These are phyloP conservation scores for Suillus paluster DNA, from an alignment of 768 basidiomycete species.

Conservation along the genomic window DNA sequence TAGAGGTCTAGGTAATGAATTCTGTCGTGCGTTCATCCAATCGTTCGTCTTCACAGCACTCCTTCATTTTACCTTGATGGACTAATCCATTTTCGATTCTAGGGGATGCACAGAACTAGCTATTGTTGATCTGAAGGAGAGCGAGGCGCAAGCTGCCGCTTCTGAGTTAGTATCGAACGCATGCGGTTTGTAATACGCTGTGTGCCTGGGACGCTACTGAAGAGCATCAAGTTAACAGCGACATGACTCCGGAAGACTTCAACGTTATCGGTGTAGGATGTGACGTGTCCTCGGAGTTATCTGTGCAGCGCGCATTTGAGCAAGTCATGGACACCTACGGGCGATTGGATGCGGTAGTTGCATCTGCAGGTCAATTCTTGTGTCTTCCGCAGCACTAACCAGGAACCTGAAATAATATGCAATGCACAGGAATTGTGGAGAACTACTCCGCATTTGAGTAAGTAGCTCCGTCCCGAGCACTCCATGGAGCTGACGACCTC, in stretches of 20 bases:
- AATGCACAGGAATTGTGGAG: slow-evolving; percentile 72
- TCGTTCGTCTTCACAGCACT: slow-evolving; percentile 50
- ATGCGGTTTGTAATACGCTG: slow-evolving; percentile 46
- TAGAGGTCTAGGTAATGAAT: slow-evolving; percentile 87
- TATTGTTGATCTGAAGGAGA: slow-evolving; percentile 79
- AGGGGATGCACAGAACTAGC: slow-evolving; percentile 84
- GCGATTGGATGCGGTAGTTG: slow-evolving; percentile 81
- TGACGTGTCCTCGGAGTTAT: slow-evolving; percentile 84
- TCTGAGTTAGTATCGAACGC: slow-evolving; percentile 62
- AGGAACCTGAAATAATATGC: slow-evolving; percentile 7
- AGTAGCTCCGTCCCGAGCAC: slow-evolving; percentile 33
- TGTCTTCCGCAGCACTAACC: background rate
- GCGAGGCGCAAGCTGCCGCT: slow-evolving; percentile 69
- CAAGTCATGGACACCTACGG: slow-evolving; percentile 68
- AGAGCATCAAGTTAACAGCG: slow-evolving; percentile 53
- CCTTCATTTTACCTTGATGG: background rate
- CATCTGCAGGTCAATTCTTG: slow-evolving; percentile 70
- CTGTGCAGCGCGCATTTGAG: slow-evolving; percentile 75
- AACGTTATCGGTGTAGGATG: slow-evolving; percentile 79
- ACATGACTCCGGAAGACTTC: slow-evolving; percentile 57
- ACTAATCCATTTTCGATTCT: slow-evolving; percentile 14
- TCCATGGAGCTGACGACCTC: slow-evolving; percentile 16
- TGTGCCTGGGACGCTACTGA: slow-evolving; percentile 34
- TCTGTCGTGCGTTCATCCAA: slow-evolving; percentile 88
- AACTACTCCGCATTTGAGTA: slow-evolving; percentile 88